Evolutionary conservation across 2,329 filamentous ascomycete species (phyloP).

Genomic region (Pseudogymnoascus sp.): DNA sequence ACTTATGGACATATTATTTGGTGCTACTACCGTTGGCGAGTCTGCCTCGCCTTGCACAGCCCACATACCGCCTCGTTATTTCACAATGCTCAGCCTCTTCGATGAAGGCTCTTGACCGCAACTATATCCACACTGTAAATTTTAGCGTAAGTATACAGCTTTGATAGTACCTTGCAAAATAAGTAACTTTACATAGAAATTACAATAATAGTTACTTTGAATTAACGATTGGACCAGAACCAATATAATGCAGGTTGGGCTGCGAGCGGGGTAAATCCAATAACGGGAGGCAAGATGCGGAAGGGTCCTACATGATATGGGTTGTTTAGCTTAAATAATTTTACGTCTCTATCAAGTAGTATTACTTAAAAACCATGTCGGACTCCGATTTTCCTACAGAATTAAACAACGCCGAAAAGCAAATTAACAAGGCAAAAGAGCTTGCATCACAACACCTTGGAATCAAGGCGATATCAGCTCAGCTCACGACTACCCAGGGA

Average conservation of each 20-base stretch:
- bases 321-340: background rate
- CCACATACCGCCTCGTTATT: no score
- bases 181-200: no score
- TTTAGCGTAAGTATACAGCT: no score
- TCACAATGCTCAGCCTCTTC: no score
- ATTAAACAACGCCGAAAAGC: slow-evolving; percentile 14
- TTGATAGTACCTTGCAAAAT: no score
- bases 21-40: no score
- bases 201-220: no score
- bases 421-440: slow-evolving; percentile 14
- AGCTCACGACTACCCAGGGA: slow-evolving; percentile 16
- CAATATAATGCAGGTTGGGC: background rate
- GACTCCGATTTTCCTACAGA: slow-evolving; percentile 1
- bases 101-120: no score
- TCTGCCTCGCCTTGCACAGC: no score
- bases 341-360: background rate
- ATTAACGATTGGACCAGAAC: background rate
- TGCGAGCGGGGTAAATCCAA: background rate
- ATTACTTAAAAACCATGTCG: background rate
- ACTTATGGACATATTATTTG: no score
- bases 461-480: slow-evolving; percentile 15
- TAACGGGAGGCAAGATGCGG: background rate
- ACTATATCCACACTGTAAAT: no score
- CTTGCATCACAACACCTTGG: slow-evolving; percentile 14
- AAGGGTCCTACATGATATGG: background rate